Conservation (phyloP, 2,329 filamentous ascomycete genomes). For the Ilyonectria robusta region DNA sequence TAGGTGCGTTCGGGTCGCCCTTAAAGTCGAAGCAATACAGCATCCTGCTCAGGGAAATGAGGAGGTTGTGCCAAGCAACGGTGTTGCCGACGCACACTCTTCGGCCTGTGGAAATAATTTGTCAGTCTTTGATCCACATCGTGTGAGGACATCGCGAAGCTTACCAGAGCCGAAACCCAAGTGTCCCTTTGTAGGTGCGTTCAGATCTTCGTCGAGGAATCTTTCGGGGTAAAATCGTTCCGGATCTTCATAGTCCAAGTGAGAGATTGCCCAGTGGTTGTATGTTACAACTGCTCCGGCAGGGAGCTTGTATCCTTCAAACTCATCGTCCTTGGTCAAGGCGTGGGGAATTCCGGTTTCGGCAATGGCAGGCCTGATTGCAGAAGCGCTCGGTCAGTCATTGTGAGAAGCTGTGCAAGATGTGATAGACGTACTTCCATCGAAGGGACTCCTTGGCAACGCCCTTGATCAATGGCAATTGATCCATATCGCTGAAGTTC, state of each 20-base stretch:
- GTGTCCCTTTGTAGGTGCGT: not conserved
- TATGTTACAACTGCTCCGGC: constrained; percentile 11
- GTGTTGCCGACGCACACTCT: not conserved
- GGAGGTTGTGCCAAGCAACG: not conserved
- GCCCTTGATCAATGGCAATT: not conserved
- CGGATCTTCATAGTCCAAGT: not conserved
- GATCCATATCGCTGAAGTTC: not conserved
- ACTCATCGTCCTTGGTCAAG: constrained; percentile 4
- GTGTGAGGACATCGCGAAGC: too few species aligned
- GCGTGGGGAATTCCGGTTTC: not conserved
- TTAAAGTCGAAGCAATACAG: not conserved
- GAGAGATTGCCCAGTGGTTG: constrained; percentile 11
- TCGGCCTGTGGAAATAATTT: not conserved
- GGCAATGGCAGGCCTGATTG: not conserved
- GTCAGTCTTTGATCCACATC: too few species aligned
- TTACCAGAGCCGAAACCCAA: not conserved
- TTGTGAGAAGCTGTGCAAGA: too few species aligned
- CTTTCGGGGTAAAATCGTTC: constrained; percentile 7
- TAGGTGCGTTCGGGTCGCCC: too few species aligned
- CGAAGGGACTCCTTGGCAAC: not conserved
- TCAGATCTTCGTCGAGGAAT: not conserved
- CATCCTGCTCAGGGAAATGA: not conserved
- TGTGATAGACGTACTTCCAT: not conserved
- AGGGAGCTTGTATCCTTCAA: constrained; percentile 9
- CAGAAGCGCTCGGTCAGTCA: too few species aligned